A percentile compares a stretch with the other conserved stretches of the same genome.
These are phyloP conservation scores for Mucor lusitanicus DNA, from an alignment of 371 early-diverging fungal species.

Conservation along the genomic window DNA sequence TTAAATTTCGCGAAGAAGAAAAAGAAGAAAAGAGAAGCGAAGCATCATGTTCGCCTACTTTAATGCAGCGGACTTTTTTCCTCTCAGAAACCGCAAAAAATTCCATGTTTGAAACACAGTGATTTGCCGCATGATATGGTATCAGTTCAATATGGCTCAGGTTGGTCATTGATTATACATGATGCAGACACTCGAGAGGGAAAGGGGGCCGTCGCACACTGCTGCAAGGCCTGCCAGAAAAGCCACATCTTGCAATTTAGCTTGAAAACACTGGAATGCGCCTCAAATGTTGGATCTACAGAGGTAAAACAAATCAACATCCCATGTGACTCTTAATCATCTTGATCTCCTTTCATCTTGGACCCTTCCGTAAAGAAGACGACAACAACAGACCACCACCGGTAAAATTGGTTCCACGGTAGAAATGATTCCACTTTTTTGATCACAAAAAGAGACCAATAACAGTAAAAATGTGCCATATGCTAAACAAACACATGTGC, in stretches of 20 bases:
- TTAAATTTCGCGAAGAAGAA: slow-evolving; percentile 5
- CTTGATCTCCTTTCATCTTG: not conserved
- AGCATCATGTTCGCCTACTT: not conserved
- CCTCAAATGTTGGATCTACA: not conserved
- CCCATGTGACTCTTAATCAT: not conserved
- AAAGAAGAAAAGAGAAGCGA: slow-evolving; percentile 7
- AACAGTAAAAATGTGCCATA: not conserved
- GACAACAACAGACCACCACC: not conserved
- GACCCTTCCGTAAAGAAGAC: not conserved
- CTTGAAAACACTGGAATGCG: not conserved
- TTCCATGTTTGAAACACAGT: slow-evolving; percentile 10
- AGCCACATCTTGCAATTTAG: not conserved
- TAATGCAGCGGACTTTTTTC: slow-evolving; percentile 25
- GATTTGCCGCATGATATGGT: slow-evolving; percentile 14
- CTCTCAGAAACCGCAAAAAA: slow-evolving; percentile 41
- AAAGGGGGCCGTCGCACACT: not conserved
- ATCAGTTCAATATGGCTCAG: not conserved
- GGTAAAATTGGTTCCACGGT: not conserved
- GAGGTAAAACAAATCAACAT: not conserved
- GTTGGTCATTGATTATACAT: not conserved
- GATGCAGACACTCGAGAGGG: not conserved
- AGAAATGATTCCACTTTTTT: not conserved
- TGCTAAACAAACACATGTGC: not conserved
- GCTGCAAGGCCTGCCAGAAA: not conserved
- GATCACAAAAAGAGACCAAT: not conserved